Conservation (phyloP, 2,329 filamentous ascomycete species). For the Xylariaceae sp. region DNA sequence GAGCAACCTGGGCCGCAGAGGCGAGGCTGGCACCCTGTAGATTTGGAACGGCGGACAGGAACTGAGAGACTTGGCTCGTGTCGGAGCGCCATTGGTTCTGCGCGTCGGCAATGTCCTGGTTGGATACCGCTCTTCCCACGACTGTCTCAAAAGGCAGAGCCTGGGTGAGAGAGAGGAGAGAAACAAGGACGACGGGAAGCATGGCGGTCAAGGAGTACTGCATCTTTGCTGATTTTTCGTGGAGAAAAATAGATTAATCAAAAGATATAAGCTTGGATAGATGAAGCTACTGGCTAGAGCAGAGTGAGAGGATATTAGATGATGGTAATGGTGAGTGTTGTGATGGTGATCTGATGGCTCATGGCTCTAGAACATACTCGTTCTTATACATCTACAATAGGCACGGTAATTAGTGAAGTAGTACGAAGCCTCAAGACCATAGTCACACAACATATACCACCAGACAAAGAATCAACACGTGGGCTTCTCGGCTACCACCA, state of each 20-base stretch:
- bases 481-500: constrained; percentile 6
- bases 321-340: not conserved
- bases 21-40: constrained; percentile 9
- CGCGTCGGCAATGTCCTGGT: constrained; percentile 16
- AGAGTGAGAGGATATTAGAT: not conserved
- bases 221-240: constrained; percentile 11
- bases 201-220: constrained; percentile 8
- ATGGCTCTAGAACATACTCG: not conserved
- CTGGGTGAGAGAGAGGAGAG: constrained; percentile 6
- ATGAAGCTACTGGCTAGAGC: not conserved
- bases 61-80: constrained; percentile 24
- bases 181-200: constrained; percentile 8
- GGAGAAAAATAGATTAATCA: not conserved
- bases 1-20: constrained; percentile 13
- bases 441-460: not conserved
- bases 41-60: constrained; percentile 15
- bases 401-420: not conserved
- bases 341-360: constrained; percentile 3
- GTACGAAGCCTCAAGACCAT: not conserved
- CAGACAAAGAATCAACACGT: not conserved
- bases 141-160: not conserved
- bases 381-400: not conserved
- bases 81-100: constrained; percentile 21
- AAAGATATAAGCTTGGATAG: not conserved
- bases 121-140: not conserved